These are phyloP conservation scores for Rhizoclosmatium globosum DNA, from an alignment of 192 early-diverging fungal genomes.

Conservation along the genomic window DNA sequence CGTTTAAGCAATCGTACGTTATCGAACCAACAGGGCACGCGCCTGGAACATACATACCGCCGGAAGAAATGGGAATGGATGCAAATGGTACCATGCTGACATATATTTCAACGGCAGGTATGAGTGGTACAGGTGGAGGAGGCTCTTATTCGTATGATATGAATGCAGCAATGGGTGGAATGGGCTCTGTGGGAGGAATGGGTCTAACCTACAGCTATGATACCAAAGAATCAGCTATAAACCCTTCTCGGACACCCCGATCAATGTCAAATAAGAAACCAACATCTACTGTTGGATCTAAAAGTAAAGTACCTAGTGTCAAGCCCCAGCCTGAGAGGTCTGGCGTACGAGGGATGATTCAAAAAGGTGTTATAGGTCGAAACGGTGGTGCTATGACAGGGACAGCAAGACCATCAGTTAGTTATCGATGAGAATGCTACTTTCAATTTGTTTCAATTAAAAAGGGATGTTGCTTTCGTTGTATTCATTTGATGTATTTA, in stretches of 20 bases:
- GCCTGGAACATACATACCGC: slow-evolving; percentile 31
- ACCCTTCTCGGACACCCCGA: background rate
- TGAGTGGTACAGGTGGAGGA: background rate
- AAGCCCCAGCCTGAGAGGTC: background rate
- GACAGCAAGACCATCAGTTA: too few relatives aligned
- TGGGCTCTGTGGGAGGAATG: background rate
- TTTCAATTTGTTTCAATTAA: too few relatives aligned
- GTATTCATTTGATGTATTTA: too few relatives aligned
- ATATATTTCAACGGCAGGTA: slow-evolving; percentile 15
- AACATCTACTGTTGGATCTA: background rate
- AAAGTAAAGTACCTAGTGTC: background rate
- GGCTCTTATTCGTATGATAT: background rate
- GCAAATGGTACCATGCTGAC: slow-evolving; percentile 9
- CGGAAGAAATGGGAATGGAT: slow-evolving; percentile 25
- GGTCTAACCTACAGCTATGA: background rate
- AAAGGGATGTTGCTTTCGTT: too few relatives aligned
- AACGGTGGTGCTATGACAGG: background rate
- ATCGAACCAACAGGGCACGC: slow-evolving; percentile 36
- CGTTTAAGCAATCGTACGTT: slow-evolving; percentile 30
- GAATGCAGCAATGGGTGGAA: background rate
- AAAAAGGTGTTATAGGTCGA: background rate
- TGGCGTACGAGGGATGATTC: background rate
- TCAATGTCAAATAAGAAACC: background rate
- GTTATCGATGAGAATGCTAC: too few relatives aligned
- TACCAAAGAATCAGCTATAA: background rate